These are phyloP conservation scores for Astrothelium subdiscretum DNA, from an alignment of 495 filamentous ascomycete species.

Conservation along the genomic window DNA sequence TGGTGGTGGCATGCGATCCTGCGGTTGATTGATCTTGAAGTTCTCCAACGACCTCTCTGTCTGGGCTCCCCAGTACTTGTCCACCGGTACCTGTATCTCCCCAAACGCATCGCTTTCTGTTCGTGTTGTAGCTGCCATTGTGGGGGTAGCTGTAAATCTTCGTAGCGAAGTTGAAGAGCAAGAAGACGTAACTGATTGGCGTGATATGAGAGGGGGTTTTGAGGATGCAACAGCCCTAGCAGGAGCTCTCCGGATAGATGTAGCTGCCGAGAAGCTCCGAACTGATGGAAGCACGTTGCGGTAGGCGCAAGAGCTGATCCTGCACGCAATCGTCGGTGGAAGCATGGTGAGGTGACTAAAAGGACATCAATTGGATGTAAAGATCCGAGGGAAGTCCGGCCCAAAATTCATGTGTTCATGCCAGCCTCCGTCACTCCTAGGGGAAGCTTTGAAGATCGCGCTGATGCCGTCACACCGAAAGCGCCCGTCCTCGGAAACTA, in stretches of 20 bases:
- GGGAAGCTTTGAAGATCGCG: neutral
- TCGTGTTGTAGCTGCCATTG: conserved; percentile 39
- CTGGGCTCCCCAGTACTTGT: conserved; percentile 99
- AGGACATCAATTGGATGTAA: neutral
- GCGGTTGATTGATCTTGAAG: conserved; percentile 98
- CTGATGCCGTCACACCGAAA: neutral
- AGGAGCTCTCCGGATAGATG: neutral
- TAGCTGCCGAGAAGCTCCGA: neutral
- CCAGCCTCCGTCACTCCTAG: neutral
- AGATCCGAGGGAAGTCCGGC: too few relatives aligned
- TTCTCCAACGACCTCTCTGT: conserved; percentile 95
- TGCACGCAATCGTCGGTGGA: neutral
- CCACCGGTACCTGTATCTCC: conserved; percentile 76
- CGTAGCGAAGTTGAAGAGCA: neutral
- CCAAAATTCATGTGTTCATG: neutral
- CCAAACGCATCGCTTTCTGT: conserved; percentile 96
- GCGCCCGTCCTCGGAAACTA: neutral
- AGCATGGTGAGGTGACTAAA: neutral
- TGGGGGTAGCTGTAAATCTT: conserved; percentile 16
- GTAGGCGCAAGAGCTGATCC: neutral
- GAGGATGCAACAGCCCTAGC: neutral
- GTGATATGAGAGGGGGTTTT: neutral
- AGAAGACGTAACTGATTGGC: neutral
- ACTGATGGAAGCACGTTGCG: neutral
- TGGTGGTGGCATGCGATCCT: conserved; percentile 93